These are phyloP conservation scores for Syzygium grande DNA, from an alignment of 345 rosid genomes.

Conservation along the genomic window DNA sequence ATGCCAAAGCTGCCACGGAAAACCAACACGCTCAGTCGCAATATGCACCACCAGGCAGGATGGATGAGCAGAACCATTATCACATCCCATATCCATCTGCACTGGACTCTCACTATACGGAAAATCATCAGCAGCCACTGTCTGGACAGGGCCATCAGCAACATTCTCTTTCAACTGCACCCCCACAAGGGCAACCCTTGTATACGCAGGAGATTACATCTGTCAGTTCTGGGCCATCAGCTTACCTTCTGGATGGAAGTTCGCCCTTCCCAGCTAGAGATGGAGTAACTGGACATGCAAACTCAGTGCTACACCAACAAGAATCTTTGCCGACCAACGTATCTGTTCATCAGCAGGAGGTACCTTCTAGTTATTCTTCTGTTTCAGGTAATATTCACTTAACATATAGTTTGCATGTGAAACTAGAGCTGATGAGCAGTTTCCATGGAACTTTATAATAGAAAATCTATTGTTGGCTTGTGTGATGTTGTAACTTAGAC, in stretches of 20 bases:
- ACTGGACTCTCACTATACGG: conserved; percentile 47
- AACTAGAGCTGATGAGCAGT: conserved; percentile 45
- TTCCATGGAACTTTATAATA: conserved; percentile 6
- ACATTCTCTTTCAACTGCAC: conserved; percentile 35
- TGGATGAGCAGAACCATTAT: conserved; percentile 39
- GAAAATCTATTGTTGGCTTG: background rate
- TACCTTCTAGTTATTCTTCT: conserved; percentile 99
- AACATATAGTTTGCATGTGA: conserved; percentile 44
- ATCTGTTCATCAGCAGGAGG: conserved; percentile 98
- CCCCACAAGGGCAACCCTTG: conserved; percentile 27
- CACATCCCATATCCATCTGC: conserved; percentile 40
- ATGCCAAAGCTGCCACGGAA: conserved; percentile 42
- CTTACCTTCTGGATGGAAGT: conserved; percentile 39
- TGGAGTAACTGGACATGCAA: conserved; percentile 41
- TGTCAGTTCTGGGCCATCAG: conserved; percentile 23
- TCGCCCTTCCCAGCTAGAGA: conserved; percentile 27
- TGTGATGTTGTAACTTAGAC: background rate
- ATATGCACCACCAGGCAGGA: conserved; percentile 27
- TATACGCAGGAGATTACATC: conserved; percentile 35
- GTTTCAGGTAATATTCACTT: conserved; percentile 91
- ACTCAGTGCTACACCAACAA: conserved; percentile 30
- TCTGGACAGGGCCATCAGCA: conserved; percentile 51
- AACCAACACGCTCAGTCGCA: conserved; percentile 48
- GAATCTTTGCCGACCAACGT: conserved; percentile 38
- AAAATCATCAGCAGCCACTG: conserved; percentile 40